Conservation (phyloP, 2,329 filamentous ascomycete genomes). For the Cladosporium cucumerinum region DNA sequence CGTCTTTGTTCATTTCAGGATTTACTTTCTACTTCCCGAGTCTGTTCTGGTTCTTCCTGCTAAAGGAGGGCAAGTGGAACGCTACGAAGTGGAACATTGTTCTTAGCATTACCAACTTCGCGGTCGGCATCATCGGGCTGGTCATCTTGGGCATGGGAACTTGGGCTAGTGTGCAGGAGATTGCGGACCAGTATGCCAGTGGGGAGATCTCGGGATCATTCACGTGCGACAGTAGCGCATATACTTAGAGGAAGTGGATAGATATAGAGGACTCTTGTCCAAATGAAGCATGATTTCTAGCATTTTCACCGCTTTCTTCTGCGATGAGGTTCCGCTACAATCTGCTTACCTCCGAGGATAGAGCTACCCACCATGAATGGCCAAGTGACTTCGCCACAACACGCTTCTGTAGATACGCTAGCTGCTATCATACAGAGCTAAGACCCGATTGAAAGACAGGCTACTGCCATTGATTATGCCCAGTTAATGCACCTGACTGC, state of each 20-base stretch:
- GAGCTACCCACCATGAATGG: no score
- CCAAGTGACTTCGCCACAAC: no score
- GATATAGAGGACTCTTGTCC: not conserved
- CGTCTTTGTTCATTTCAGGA: constrained; percentile 62
- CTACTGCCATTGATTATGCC: not conserved
- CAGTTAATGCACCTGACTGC: not conserved
- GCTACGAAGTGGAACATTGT: constrained; percentile 43
- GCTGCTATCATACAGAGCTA: not conserved
- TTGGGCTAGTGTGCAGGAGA: constrained; percentile 46
- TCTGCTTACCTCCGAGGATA: not conserved
- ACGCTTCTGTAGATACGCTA: not conserved
- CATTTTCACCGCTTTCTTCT: not conserved
- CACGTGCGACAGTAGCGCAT: constrained; percentile 37
- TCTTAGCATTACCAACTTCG: constrained; percentile 43
- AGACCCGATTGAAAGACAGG: not conserved
- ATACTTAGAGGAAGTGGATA: constrained; percentile 21
- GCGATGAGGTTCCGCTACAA: not conserved
- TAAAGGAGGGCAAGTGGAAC: constrained; percentile 49
- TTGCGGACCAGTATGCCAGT: constrained; percentile 39
- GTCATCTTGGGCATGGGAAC: constrained; percentile 39
- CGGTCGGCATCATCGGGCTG: constrained; percentile 39
- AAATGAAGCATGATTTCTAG: not conserved
- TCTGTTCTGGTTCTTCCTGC: constrained; percentile 42
- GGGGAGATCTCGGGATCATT: constrained; percentile 41
- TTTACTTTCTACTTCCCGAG: constrained; percentile 48